Evolutionary conservation across 108 stramenopile genomes (phyloP), one percentile per base, ranked within the genome.

Genomic region (Mediolabrus comicus): DNA sequence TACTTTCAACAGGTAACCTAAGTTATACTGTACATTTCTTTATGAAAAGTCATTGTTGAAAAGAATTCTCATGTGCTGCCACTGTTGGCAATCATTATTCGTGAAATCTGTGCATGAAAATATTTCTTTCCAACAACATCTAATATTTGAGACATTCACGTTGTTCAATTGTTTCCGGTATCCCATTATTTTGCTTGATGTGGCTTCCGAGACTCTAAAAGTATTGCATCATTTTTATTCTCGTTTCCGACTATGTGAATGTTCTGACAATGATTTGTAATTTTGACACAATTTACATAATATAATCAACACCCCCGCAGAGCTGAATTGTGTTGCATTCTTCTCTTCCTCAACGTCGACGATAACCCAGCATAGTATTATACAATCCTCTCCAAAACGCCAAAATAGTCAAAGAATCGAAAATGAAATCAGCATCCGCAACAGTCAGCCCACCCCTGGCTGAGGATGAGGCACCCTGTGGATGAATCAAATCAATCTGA

Each of bases 341-440:
- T 58, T 19, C 29, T 58, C n/a, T 10, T 25, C 28, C 30, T 59
- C 24, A 41, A 14, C 27, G 52, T 41, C 54, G 38, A 39, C 63
- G 55, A 74, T 80, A 73, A 8, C 83, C 77, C 55, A 83, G 38
- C 28, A 92, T 65, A 28, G 53, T 60, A 60, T 83, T 83, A 26
- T 82, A 83, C 60, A 88, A 68, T 62, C 74, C 86, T 72, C 92
- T 77, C 92, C 92, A 93, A 35, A 79, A 75, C n/a, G 80, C 64
- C 53, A 93, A 62, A 3, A 90, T 81, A 17, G 83, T 79, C 65
- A 86, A 61, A 16, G 74, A 80, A 81, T 90, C 92, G 53, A 93
- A 83, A 36, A 93, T 82, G 62, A 77, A 93, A 38, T 85, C 67
- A 0, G 83, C 71, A 75, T 93, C 92, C 0, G 87, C 86, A 35